A percentile compares a stretch with the other conserved stretches of the same genome.
These are phyloP conservation scores for Apiospora koreana DNA, from an alignment of 2,329 filamentous ascomycete genomes.

Conservation along the genomic window DNA sequence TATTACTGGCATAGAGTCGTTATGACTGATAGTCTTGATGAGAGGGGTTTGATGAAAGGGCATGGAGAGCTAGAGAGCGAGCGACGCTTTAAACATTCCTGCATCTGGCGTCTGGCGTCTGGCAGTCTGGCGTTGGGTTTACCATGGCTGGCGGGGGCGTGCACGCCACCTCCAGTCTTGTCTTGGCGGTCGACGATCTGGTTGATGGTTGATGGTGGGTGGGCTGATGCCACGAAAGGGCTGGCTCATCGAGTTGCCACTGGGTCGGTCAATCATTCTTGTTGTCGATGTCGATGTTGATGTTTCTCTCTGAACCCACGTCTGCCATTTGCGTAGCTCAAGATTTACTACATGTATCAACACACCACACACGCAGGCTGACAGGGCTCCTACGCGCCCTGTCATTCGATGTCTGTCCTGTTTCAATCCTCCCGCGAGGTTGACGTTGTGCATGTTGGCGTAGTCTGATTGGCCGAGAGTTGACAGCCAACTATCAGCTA, in stretches of 20 bases:
- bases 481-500: not conserved
- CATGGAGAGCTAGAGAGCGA: not conserved
- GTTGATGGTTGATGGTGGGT: too few species aligned
- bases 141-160: not conserved
- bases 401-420: not conserved
- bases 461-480: not conserved
- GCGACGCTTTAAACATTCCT: slow-evolving; percentile 5
- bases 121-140: not conserved
- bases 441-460: not conserved
- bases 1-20: not conserved
- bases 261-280: not conserved
- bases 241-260: slow-evolving; percentile 1
- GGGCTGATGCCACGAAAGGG: slow-evolving; percentile 4
- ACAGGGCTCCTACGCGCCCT: not conserved
- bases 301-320: not conserved
- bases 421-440: slow-evolving; percentile 4
- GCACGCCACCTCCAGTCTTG: not conserved
- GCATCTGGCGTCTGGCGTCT: not conserved
- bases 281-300: not conserved
- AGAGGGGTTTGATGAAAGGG: not conserved
- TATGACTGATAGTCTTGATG: not conserved
- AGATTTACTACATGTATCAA: too few species aligned
- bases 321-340: not conserved
- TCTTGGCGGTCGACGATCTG: not conserved
- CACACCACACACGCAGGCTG: too few species aligned